Conservation (phyloP, 495 filamentous ascomycete species). For the Penicillium daleae region DNA sequence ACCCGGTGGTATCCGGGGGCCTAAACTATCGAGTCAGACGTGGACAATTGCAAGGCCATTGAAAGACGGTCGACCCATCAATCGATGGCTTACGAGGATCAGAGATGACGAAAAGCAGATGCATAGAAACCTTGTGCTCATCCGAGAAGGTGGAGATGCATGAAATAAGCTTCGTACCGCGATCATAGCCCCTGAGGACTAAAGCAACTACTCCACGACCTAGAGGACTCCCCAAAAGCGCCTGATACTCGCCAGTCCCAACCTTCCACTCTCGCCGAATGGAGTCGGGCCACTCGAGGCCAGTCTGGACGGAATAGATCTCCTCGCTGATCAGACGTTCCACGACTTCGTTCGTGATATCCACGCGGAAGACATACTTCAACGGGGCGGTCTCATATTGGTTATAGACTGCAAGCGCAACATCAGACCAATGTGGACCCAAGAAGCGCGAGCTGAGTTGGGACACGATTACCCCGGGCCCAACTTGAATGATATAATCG, state of each 20-base stretch:
- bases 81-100: background rate
- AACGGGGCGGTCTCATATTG: constrained; percentile 4
- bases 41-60: background rate
- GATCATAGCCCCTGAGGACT: constrained; percentile 11
- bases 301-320: background rate
- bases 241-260: constrained; percentile 11
- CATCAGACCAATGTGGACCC: constrained; percentile 20
- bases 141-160: constrained; percentile 12
- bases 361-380: constrained; percentile 12
- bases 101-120: constrained; percentile 11
- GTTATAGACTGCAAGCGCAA: constrained; percentile 13
- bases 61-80: background rate
- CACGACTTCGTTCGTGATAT: constrained; percentile 1
- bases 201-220: constrained; percentile 12
- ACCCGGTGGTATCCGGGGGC: background rate
- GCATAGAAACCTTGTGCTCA: background rate
- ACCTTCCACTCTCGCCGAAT: background rate
- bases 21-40: background rate
- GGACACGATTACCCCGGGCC: constrained; percentile 12
- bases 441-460: constrained; percentile 3
- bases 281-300: constrained; percentile 2
- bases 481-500: constrained; percentile 10
- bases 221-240: constrained; percentile 8
- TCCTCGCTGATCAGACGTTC: background rate
- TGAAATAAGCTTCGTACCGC: constrained; percentile 10